These are phyloP conservation scores for Cyberlindnera maclurae DNA, from an alignment of 805 yeast genomes.

Conservation along the genomic window DNA sequence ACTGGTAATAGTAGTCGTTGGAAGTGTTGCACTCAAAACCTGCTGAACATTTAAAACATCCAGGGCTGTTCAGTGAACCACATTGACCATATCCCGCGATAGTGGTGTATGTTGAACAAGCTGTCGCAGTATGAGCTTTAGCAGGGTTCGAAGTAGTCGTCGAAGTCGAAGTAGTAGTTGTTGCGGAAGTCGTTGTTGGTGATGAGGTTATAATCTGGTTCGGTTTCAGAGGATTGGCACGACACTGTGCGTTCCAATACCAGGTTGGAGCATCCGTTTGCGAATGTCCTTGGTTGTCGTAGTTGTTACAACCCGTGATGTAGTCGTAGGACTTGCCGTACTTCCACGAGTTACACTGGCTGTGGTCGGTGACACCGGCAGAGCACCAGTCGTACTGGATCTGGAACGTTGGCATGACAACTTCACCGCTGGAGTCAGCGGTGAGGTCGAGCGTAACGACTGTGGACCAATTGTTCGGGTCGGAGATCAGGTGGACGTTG, in stretches of 20 bases:
- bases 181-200: not conserved
- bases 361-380: constrained; percentile 16
- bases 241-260: constrained; percentile 16
- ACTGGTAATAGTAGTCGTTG: constrained; percentile 13
- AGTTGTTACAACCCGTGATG: constrained; percentile 17
- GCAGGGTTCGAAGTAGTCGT: too few species aligned
- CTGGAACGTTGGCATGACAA: constrained; percentile 11
- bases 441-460: constrained; percentile 2
- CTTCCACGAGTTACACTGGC: constrained; percentile 16
- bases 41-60: constrained; percentile 10
- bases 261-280: constrained; percentile 18
- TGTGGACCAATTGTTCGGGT: constrained; percentile 11
- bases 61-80: constrained; percentile 12
- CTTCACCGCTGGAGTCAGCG: constrained; percentile 4
- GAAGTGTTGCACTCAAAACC: constrained; percentile 7
- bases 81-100: constrained; percentile 9
- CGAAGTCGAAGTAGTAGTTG: not conserved
- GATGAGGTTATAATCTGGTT: not conserved
- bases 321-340: constrained; percentile 19
- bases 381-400: constrained; percentile 23
- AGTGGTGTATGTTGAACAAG: not conserved
- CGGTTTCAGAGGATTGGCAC: too few species aligned
- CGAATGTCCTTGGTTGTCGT: constrained; percentile 16
- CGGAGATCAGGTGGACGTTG: constrained; percentile 3
- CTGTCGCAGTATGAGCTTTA: not conserved